Evolutionary conservation across 2,329 filamentous ascomycete genomes (phyloP).

Genomic region (Xylaria sp.): DNA sequence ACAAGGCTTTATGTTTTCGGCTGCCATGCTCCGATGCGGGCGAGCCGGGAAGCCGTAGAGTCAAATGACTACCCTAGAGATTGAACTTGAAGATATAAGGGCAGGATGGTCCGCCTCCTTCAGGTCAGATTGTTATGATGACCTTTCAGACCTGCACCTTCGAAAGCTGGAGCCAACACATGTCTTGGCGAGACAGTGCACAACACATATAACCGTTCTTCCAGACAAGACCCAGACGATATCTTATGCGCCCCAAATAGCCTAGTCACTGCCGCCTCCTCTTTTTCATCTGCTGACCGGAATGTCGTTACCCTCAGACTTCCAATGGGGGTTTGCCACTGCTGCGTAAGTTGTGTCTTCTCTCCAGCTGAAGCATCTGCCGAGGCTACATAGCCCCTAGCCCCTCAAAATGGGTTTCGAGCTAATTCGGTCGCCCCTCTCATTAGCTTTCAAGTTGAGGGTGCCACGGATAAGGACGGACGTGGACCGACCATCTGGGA

Average conservation of each 20-base stretch:
- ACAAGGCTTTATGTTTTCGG: constrained; percentile 55
- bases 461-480: constrained; percentile 77
- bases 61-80: constrained; percentile 18
- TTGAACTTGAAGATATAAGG: constrained; percentile 32
- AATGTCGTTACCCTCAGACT: constrained; percentile 74
- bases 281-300: constrained; percentile 39
- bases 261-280: constrained; percentile 37
- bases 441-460: constrained; percentile 87
- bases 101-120: constrained; percentile 16
- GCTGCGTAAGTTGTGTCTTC: constrained; percentile 66
- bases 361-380: constrained; percentile 1
- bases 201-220: constrained; percentile 47
- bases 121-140: constrained; percentile 23
- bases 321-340: constrained; percentile 84
- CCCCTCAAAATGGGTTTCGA: not conserved
- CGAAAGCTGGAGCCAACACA: constrained; percentile 26
- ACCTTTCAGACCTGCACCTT: constrained; percentile 28
- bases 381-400: not conserved
- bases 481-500: constrained; percentile 90
- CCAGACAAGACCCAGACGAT: constrained; percentile 45
- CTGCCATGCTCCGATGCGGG: constrained; percentile 64
- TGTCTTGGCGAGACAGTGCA: constrained; percentile 43
- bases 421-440: constrained; percentile 40
- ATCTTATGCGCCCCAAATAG: constrained; percentile 40
- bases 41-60: constrained; percentile 52